Percentiles rank a stretch among this genome's conserved stretches.
Evolutionary conservation across 257 asterid genomes (phyloP).

Genomic region (Solanum megistacrolobum): DNA sequence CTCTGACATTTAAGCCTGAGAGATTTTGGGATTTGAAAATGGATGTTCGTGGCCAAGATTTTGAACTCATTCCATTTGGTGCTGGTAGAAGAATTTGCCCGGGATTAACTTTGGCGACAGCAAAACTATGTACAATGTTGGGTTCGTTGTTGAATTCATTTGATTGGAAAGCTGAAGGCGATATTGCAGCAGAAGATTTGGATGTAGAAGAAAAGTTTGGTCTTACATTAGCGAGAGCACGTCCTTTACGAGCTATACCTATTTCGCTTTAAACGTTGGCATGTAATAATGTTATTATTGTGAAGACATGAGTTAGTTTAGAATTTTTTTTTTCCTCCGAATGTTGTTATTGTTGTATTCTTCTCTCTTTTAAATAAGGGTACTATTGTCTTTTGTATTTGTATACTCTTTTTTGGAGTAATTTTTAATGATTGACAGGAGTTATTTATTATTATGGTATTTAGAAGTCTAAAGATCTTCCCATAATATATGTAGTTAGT

Average conservation of each 20-base stretch:
- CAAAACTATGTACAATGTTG: slow-evolving; percentile 20
- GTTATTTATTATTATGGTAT: no score
- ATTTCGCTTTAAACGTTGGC: slow-evolving; percentile 4
- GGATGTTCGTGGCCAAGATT: slow-evolving; percentile 45
- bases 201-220: slow-evolving; percentile 41
- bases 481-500: no score
- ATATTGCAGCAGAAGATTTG: slow-evolving; percentile 20
- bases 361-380: neutral
- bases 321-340: no score
- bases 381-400: neutral
- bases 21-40: slow-evolving; percentile 37
- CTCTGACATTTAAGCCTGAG: slow-evolving; percentile 55
- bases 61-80: slow-evolving; percentile 28
- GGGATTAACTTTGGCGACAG: slow-evolving; percentile 39
- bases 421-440: no score
- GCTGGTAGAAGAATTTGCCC: slow-evolving; percentile 23
- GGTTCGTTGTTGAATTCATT: slow-evolving; percentile 58
- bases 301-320: no score
- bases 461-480: no score
- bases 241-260: slow-evolving; percentile 44
- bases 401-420: neutral
- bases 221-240: slow-evolving; percentile 45
- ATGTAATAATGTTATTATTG: no score
- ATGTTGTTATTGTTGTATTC: no score
- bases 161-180: slow-evolving; percentile 50